Percentiles rank a stretch among this genome's conserved stretches.
Evolutionary conservation across 1,284 basidiomycete species (phyloP).

Genomic region (Ganoderma resinaceum): DNA sequence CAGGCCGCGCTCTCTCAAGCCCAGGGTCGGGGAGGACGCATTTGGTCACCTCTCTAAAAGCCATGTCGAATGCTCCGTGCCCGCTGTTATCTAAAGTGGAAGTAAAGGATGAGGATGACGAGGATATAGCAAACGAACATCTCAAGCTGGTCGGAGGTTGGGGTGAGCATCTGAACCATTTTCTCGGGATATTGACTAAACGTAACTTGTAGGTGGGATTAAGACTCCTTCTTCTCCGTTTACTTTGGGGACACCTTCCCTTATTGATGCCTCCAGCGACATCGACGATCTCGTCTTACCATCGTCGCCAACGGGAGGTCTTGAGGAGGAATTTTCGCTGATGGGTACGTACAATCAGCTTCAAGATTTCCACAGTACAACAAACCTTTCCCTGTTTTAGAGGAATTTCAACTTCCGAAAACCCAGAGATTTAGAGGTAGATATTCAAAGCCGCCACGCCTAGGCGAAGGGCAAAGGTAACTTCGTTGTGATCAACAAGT

Average conservation of each 20-base stretch:
- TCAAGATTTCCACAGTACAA: background rate
- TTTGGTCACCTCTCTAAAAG: background rate
- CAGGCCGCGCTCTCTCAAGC: constrained; percentile 25
- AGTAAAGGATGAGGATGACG: constrained; percentile 47
- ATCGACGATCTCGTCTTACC: constrained; percentile 52
- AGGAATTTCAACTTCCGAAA: constrained; percentile 43
- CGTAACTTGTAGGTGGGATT: constrained; percentile 20
- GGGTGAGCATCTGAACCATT: constrained; percentile 45
- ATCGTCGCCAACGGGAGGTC: constrained; percentile 44
- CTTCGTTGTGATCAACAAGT: constrained; percentile 15
- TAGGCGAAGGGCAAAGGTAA: constrained; percentile 27
- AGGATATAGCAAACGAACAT: constrained; percentile 51
- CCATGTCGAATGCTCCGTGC: constrained; percentile 38
- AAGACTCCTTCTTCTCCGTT: constrained; percentile 34
- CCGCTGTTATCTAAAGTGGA: constrained; percentile 34
- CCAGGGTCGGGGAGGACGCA: constrained; percentile 9
- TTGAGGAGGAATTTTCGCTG: constrained; percentile 32
- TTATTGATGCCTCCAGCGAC: constrained; percentile 42
- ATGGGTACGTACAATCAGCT: constrained; percentile 46
- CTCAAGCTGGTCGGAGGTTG: constrained; percentile 65
- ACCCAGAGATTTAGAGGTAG: constrained; percentile 31
- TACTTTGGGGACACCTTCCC: constrained; percentile 42
- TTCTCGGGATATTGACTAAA: background rate
- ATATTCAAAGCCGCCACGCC: constrained; percentile 32
- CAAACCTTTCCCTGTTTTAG: constrained; percentile 30